Conservation (phyloP, 2,329 filamentous ascomycete species). For the Blastomyces silverae region DNA sequence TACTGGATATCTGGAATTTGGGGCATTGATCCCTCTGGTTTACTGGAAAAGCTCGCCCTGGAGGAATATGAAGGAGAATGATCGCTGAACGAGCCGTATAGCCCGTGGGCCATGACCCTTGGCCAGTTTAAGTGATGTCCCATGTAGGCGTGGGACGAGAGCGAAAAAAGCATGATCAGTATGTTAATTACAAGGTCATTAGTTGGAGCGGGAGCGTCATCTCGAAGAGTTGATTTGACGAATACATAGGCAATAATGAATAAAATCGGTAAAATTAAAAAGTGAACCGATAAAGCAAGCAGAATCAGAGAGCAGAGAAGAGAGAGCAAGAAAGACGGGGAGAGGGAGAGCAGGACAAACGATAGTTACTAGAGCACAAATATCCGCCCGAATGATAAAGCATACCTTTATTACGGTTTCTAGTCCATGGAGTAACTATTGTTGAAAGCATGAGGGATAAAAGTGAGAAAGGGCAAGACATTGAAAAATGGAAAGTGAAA, state of each 20-base stretch:
- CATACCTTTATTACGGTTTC: not conserved
- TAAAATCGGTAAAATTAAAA: not conserved
- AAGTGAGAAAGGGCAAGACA: not conserved
- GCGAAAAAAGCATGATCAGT: not conserved
- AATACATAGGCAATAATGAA: not conserved
- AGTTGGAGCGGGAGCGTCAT: not conserved
- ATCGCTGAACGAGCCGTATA: not conserved
- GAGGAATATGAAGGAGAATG: not conserved
- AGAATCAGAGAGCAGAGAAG: not conserved
- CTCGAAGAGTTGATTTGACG: not conserved
- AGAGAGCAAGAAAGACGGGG: not conserved
- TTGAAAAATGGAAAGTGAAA: not conserved
- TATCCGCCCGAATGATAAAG: not conserved
- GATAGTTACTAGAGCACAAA: not conserved
- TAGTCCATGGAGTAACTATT: not conserved
- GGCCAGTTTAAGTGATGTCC: not conserved
- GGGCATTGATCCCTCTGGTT: too few species aligned
- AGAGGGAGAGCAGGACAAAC: not conserved
- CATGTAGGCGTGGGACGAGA: too few species aligned
- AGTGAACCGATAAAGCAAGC: not conserved
- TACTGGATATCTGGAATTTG: not conserved
- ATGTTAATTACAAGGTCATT: not conserved
- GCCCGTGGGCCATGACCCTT: not conserved
- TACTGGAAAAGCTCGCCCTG: too few species aligned
- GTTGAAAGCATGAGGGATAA: not conserved